Evolutionary conservation across 2,329 filamentous ascomycete genomes (phyloP).

Genomic region (Colletotrichum tanaceti): DNA sequence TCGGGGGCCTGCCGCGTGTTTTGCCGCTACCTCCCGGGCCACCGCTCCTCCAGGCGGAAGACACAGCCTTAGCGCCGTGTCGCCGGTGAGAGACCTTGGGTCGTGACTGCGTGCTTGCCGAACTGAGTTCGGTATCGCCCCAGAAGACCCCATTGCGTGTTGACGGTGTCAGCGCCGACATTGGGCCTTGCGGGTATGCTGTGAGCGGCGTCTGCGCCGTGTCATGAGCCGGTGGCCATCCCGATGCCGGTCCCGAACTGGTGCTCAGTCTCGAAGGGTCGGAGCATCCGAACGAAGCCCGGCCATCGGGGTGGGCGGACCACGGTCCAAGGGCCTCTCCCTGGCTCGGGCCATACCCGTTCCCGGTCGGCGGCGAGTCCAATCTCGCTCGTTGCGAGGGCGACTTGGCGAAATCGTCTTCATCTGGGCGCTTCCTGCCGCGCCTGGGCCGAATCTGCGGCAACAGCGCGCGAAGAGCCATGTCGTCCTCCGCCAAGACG

Average conservation of each 20-base stretch:
- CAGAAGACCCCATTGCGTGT: slow-evolving; percentile 62
- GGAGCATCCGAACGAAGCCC: slow-evolving; percentile 49
- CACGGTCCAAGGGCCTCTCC: slow-evolving; percentile 59
- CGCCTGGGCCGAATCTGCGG: slow-evolving; percentile 77
- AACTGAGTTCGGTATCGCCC: slow-evolving; percentile 75
- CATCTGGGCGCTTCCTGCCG: slow-evolving; percentile 72
- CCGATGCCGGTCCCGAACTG: slow-evolving; percentile 49
- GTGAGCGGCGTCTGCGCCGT: slow-evolving; percentile 70
- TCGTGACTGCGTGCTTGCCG: slow-evolving; percentile 77
- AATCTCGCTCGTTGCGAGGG: slow-evolving; percentile 67
- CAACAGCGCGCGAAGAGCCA: slow-evolving; percentile 84
- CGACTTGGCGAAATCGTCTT: slow-evolving; percentile 63
- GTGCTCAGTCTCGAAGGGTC: slow-evolving; percentile 52
- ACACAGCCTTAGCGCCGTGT: slow-evolving; percentile 86
- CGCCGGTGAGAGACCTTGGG: slow-evolving; percentile 66
- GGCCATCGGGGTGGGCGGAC: slow-evolving; percentile 59
- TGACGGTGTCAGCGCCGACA: slow-evolving; percentile 78
- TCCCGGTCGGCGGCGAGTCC: slow-evolving; percentile 45
- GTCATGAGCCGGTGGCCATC: slow-evolving; percentile 61
- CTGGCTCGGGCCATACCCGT: slow-evolving; percentile 4
- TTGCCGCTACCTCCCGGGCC: slow-evolving; percentile 72
- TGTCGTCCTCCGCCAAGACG: slow-evolving; percentile 86
- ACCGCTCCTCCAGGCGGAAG: slow-evolving; percentile 85
- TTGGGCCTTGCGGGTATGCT: slow-evolving; percentile 71
- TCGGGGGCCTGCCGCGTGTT: slow-evolving; percentile 82